Conservation (phyloP, 2,329 filamentous ascomycete genomes). For the Fusarium phyllophilum region DNA sequence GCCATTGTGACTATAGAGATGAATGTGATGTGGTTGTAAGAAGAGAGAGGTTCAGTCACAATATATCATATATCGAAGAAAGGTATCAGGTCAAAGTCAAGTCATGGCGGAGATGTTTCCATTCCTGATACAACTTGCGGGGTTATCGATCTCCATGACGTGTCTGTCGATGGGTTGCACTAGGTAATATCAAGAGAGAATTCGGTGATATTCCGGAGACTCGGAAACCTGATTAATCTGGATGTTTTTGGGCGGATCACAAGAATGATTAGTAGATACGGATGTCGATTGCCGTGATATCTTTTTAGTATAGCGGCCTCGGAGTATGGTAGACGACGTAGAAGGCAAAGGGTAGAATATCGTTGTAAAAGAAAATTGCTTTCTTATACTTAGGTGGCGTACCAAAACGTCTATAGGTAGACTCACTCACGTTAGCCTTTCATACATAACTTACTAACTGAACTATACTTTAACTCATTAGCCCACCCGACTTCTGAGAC, state of each 20-base stretch:
- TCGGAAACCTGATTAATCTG: conserved; percentile 32
- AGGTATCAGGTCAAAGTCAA: conserved; percentile 18
- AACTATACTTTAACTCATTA: not conserved
- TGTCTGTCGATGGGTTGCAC: conserved; percentile 30
- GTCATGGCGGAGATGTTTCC: conserved; percentile 30
- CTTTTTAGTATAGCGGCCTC: not conserved
- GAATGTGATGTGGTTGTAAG: conserved; percentile 6
- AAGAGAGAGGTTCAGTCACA: not conserved
- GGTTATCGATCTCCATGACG: conserved; percentile 38
- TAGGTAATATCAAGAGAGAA: conserved; percentile 17
- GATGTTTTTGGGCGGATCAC: not conserved
- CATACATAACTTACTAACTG: not conserved
- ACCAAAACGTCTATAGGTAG: not conserved
- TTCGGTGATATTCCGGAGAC: conserved; percentile 46
- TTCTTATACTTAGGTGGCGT: not conserved
- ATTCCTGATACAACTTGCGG: conserved; percentile 37
- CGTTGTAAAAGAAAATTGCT: not conserved
- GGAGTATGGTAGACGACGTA: not conserved
- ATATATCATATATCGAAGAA: not conserved
- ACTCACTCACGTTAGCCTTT: not conserved
- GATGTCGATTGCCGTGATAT: not conserved
- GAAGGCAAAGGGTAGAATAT: not conserved
- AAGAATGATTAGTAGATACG: conserved; percentile 1
- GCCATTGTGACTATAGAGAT: conserved; percentile 29
- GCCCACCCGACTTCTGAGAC: not conserved